Conservation (phyloP, 371 early-diverging fungal genomes). For the Mortierella sp. region DNA sequence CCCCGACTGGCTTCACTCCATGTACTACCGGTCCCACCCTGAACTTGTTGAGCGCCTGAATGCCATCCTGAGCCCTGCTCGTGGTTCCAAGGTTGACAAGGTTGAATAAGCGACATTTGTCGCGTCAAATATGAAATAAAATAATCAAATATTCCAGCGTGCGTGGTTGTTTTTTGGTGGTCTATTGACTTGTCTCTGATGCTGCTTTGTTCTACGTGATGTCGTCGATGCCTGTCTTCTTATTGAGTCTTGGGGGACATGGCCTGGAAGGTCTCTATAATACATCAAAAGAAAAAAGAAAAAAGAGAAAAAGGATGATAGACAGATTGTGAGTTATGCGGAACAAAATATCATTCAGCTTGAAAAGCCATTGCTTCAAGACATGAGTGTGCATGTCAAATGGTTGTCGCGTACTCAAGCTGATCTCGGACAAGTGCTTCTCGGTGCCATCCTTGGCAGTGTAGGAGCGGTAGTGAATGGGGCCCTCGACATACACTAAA, state of each 20-base stretch:
- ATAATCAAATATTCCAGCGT: neutral
- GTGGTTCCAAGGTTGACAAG: constrained; percentile 52
- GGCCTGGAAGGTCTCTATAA: constrained; percentile 33
- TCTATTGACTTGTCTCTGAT: neutral
- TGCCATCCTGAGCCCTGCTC: constrained; percentile 63
- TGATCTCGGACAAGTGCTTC: constrained; percentile 69
- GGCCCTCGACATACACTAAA: constrained; percentile 75
- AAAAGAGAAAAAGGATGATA: neutral
- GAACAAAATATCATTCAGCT: too few species aligned
- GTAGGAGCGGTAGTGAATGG: constrained; percentile 70
- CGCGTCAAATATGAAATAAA: neutral
- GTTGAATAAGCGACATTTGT: constrained; percentile 35
- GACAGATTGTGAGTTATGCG: neutral
- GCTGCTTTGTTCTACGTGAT: neutral
- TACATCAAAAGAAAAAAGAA: neutral
- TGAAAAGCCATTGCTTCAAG: too few species aligned
- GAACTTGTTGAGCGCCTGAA: constrained; percentile 92
- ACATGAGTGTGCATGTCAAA: too few species aligned
- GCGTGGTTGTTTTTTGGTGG: neutral
- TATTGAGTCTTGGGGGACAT: constrained; percentile 26
- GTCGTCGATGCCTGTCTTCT: neutral
- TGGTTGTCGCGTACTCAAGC: constrained; percentile 51
- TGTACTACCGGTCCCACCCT: constrained; percentile 96
- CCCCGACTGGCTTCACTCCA: constrained; percentile 92
- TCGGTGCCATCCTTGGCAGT: constrained; percentile 73